phyloP scores from a whole-genome alignment of 495 filamentous ascomycete species.

The Penicillium maclennaniae region DNA sequence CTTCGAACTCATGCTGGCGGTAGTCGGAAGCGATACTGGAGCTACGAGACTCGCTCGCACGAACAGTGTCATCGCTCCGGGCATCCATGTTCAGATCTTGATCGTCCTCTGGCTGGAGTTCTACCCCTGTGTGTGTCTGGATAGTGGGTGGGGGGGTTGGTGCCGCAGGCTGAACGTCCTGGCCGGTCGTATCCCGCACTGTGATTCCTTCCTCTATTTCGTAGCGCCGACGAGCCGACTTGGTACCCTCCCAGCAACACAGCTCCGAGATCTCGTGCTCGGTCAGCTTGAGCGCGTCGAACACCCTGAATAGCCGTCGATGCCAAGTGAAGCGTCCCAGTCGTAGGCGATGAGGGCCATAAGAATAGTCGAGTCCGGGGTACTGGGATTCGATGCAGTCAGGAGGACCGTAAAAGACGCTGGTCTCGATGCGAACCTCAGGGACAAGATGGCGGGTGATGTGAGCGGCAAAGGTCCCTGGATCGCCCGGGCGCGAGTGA shows the following conservation, averaged over 20 bases:
- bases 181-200: constrained; percentile 76
- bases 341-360: constrained; percentile 75
- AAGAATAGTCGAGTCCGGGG: constrained; percentile 83
- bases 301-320: constrained; percentile 73
- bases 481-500: constrained; percentile 51
- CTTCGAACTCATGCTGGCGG: constrained; percentile 39
- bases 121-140: constrained; percentile 30
- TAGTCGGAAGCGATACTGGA: constrained; percentile 23
- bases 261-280: constrained; percentile 68
- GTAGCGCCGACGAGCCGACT: constrained; percentile 80
- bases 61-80: constrained; percentile 24
- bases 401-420: constrained; percentile 78
- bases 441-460: constrained; percentile 70
- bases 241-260: constrained; percentile 92
- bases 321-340: constrained; percentile 80
- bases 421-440: constrained; percentile 82
- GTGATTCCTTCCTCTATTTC: constrained; percentile 70
- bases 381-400: constrained; percentile 87
- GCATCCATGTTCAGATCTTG: constrained; percentile 29
- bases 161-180: constrained; percentile 52
- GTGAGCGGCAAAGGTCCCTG: constrained; percentile 54
- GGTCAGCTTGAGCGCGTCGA: constrained; percentile 75
- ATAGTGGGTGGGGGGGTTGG: constrained; percentile 32
- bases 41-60: constrained; percentile 18
- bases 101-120: constrained; percentile 26